Evolutionary conservation across 768 basidiomycete genomes (phyloP).

Genomic region (Kwoniella mangroviensis): DNA sequence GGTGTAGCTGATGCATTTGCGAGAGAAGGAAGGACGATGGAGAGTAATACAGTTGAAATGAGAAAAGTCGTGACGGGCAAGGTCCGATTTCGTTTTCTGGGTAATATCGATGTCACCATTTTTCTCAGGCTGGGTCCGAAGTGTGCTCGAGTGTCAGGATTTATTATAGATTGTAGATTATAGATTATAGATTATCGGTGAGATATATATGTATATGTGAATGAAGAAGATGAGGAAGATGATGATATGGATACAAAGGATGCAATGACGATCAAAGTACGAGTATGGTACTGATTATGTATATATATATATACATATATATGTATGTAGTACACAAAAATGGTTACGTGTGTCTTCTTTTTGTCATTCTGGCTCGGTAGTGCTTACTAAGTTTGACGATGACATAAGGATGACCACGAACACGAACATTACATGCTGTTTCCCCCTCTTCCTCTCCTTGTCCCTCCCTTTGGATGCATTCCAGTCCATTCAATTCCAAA

Average conservation of each 20-base stretch:
- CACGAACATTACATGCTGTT: no score
- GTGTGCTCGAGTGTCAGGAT: neutral
- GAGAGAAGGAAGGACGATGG: conserved; percentile 24
- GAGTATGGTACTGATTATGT: neutral
- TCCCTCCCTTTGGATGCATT: no score
- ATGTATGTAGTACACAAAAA: neutral
- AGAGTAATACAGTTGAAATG: conserved; percentile 23
- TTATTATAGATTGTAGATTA: neutral
- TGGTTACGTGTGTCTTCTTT: conserved; percentile 1
- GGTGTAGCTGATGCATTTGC: conserved; percentile 3
- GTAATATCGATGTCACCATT: conserved; percentile 17
- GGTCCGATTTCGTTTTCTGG: conserved; percentile 4
- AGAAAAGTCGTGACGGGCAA: conserved; percentile 35
- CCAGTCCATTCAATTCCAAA: no score
- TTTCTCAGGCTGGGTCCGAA: neutral
- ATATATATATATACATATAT: neutral
- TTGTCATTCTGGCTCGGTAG: neutral
- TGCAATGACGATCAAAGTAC: neutral
- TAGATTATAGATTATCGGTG: neutral
- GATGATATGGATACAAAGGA: neutral
- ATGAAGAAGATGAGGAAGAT: neutral
- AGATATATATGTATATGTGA: neutral
- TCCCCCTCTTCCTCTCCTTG: no score
- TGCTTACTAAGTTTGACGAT: neutral
- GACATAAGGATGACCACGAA: no score